Evolutionary conservation across 106 monocot genomes (phyloP), one percentile per base, ranked within the genome.

Genomic region (Chionographis japonica): DNA sequence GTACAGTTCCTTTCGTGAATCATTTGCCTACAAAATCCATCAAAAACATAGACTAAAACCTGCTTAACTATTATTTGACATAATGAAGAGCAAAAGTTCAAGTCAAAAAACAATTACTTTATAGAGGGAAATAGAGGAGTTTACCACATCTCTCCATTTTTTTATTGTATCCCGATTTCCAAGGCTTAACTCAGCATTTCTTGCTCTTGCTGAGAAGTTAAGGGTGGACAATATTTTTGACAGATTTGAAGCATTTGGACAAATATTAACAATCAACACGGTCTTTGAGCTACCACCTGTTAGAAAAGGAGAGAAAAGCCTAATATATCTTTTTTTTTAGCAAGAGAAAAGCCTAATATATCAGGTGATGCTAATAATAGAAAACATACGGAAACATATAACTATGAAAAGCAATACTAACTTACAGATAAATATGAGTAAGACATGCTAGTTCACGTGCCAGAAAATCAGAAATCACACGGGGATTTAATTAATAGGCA

Each of bases 81-180:
- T n/a, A 35, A 68, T 27, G 27, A 27, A 27, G 27, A 27, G 27
- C 40, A 36, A 46, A 6, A 52, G 56, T 39, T 41, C 12, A 72
- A 40, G 36, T 17, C 20, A 39, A 68, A 51, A 15, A 56, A 12
- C 6, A 58, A 54, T 56, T 49, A 58, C 13, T 10, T 40, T 13
- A 55, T 35, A 56, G 12, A 53, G 38, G 56, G 46, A 9, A 61
- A 8, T 16, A 42, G 14, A 72, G 54, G 37, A 38, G 5, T 51
- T 61, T 83, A 98, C 97, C 83, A 85, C 90, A 71, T 98, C 97
- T 88, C 69, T 90, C 92, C 89, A 93, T 83, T 90, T 98, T 77
- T 88, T 92, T 53, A 98, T 88, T 40, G 97, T 93, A 77, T 98
- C 97, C 65, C 89, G 75, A 74, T 90, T 98, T 70, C 92, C 92